Base-by-base conservation (phyloP, 2,329 filamentous ascomycete genomes). In the Colletotrichum nymphaeae region DNA sequence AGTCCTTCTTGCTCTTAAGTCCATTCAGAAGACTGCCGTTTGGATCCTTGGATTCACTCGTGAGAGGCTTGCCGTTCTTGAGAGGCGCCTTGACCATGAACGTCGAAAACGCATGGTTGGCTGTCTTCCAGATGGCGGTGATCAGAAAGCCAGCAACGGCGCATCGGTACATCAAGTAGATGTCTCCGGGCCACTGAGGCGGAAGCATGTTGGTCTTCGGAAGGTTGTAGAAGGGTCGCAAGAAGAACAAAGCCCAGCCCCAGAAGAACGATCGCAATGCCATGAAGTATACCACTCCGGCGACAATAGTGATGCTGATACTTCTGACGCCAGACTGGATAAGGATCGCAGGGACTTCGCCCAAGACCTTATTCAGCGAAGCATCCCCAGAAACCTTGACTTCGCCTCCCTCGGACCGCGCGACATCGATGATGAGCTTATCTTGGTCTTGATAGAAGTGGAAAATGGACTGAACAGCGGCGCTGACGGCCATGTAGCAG, bases 11-110 rank as follows among this genome's bases (percentile, higher is more conserved):
- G 76, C 93, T 93, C 80, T 92, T 95, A 58, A 98, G 82, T 0
- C 96, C 96, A 69, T 92, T 95, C 62, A 98, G 82, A 32, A 98
- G 86, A 80, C 94, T 98, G 46, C 95, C 95, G 78, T 98, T 98
- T 1, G 96, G 94, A 81, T 98, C 95, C 79, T 94, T 97, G 19
- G 95, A 94, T 76, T 96, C 94, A 22, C 90, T 89, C 0, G 95
- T 98, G 69, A 98, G 88, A 4, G 95, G 95, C 78, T 92, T 90
- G n/a, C 89, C 92, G 76, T 94, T 94, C 85, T 97, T 98, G 67
- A 97, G 81, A 0, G 96, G 96, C 77, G 93, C 91, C 80, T 93
- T 92, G 30, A 92, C 91, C 79, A 98, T 90, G 81, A 95, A 95
- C n/a, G 92, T 84, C 5, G 93, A 93, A 80, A 98, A 98, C 30